These are phyloP conservation scores for Phytophthora melonis DNA, from an alignment of 352 stramenopile species.

Conservation along the genomic window DNA sequence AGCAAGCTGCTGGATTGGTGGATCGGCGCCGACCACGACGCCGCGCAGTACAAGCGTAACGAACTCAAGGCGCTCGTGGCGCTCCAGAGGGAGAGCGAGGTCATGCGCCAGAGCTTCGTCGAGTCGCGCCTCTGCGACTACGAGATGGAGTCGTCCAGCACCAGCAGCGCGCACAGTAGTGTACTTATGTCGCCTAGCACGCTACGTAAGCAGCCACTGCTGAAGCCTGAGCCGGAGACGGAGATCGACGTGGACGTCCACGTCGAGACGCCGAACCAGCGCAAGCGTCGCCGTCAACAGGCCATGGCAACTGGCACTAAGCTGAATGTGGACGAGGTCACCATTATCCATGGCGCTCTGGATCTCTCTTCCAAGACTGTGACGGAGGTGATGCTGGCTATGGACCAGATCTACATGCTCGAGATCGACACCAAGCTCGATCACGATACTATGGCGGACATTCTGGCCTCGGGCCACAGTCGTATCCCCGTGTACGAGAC, in stretches of 20 bases:
- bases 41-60: slow-evolving; percentile 88
- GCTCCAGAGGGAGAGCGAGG: slow-evolving; percentile 71
- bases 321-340: slow-evolving; percentile 89
- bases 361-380: slow-evolving; percentile 90
- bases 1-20: slow-evolving; percentile 89
- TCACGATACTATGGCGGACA: slow-evolving; percentile 78
- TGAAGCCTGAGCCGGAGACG: slow-evolving; percentile 33
- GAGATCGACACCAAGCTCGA: slow-evolving; percentile 81
- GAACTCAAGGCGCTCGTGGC: slow-evolving; percentile 92
- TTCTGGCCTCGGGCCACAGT: slow-evolving; percentile 87
- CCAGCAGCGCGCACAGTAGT: slow-evolving; percentile 20
- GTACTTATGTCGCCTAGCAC: slow-evolving; percentile 36
- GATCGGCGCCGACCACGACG: slow-evolving; percentile 82
- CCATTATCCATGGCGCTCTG: slow-evolving; percentile 93
- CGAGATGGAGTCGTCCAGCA: slow-evolving; percentile 4
- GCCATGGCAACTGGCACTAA: slow-evolving; percentile 48
- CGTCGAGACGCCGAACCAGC: slow-evolving; percentile 25
- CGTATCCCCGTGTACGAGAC: slow-evolving; percentile 91
- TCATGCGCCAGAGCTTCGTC: slow-evolving; percentile 45
- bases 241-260: slow-evolving; percentile 20
- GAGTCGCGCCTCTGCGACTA: slow-evolving; percentile 30
- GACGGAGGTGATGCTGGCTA: slow-evolving; percentile 88
- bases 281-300: slow-evolving; percentile 41
- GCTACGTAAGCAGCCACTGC: slow-evolving; percentile 33
- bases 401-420: slow-evolving; percentile 88